Evolutionary conservation across 805 yeast species (phyloP), one percentile per base, ranked within the genome.

Genomic region (Wickerhamiella dianesei): DNA sequence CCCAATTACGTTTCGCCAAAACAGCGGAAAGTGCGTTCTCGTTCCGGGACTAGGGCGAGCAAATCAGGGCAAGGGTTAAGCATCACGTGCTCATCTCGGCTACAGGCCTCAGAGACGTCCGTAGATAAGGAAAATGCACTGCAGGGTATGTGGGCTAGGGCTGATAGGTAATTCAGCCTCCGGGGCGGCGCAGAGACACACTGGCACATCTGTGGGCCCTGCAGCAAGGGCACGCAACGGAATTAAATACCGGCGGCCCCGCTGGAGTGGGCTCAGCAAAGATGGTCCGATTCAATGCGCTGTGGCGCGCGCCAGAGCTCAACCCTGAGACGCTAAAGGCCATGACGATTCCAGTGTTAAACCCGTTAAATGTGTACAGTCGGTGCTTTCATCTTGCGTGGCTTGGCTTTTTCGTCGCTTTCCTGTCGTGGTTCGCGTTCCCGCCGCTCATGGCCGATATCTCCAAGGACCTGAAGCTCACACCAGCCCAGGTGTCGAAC

Each of bases 401-500:
- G 52, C 37, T 50, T 12, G 47, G 48, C 2, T 50, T 50, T 21
- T 43, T 50, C 25, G 53, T 50, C 9, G 53, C 53, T 3, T 50
- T 50, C 21, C 46, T 50, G 4, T 46, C 50, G 2, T 50, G 53
- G 53, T 50, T 50, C 36, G 53, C 53, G 20, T 50, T 50, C 44
- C 52, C 53, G 1, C 53, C 53, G 6, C 44, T 50, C 37, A 46
- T 50, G 48, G 20, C 43, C 3, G 45, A 43, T 17, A 50, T 50
- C 21, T 21, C 45, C 20, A 35, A 41, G n/a, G 53, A 50, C 32
- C 35, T 50, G 16, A 6, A 44, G 4, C 44, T 50, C 25, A 50
- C 53, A 4, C 41, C 53, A 4, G 44, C 45, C 12, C 47, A 50
- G 21, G 48, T 50, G 14, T 40, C 46, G 29, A 46, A 50, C 25